Evolutionary conservation across 257 asterid species (phyloP), one percentile per base, ranked within the genome.

Genomic region (Phtheirospermum japonicum): DNA sequence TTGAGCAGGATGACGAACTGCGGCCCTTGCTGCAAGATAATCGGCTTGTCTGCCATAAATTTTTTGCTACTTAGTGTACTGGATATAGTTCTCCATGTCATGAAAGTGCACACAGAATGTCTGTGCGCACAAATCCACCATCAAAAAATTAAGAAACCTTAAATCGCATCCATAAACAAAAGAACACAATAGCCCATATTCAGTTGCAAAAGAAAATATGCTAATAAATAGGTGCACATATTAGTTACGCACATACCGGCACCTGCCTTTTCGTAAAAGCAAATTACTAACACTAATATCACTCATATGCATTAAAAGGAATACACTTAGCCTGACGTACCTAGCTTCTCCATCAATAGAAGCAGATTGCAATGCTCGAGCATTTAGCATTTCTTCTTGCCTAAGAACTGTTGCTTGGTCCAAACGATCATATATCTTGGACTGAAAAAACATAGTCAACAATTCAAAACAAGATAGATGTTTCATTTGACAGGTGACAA

Each of bases 21-120:
- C 66, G 62, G 88, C 74, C 80, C 99, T 82, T 63, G 96, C 74
- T 71, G 95, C 84, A 70, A 85, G 94, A 71, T 83, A 89, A 75
- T 93, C 97, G 71, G 84, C 75, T 79, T 89, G 95, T 93, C 99
- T 93, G 97, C 94, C 91, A 93, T 79, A 89, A 89, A 85, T 79
- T 55, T 71, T 75, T 71, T 72, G 80, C 85, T 72, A 75, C 85
- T 89, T 82, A 92, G 94, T 78, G 80, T 79, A 77, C 67, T 76
- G 70, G 77, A 77, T 72, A 76, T 70, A 61, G 73, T 67, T 65
- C 28, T 23, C 75, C 67, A 73, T 67, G 59, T 64, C 70, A 69
- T 76, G 79, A 73, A 83, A 72, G 68, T 65, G 70, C 75, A 69
- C 65, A 59, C 72, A 79, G 69, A 68, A 39, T 66, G 61, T 58